These are phyloP conservation scores for Linnemannia exigua DNA, from an alignment of 192 early-diverging fungal genomes.

Conservation along the genomic window DNA sequence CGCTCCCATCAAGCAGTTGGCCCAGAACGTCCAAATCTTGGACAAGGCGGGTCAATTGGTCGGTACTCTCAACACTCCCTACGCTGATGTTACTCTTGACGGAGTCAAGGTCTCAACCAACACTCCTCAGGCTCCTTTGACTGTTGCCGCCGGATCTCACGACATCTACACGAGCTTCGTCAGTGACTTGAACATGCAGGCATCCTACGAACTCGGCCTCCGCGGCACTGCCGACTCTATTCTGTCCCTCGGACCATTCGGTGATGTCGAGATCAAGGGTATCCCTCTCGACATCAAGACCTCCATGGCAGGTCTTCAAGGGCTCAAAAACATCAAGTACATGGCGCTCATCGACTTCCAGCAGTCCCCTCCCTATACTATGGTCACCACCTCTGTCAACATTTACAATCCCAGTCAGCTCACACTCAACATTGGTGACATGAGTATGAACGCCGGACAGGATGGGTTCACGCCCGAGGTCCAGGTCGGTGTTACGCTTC, in stretches of 20 bases:
- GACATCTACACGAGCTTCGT: constrained; percentile 61
- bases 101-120: constrained; percentile 59
- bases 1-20: constrained; percentile 59
- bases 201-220: constrained; percentile 54
- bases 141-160: constrained; percentile 52
- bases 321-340: constrained; percentile 26
- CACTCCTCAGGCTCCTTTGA: constrained; percentile 37
- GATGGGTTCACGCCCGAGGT: not conserved
- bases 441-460: constrained; percentile 11
- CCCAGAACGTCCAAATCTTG: constrained; percentile 60
- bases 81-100: constrained; percentile 32
- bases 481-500: not conserved
- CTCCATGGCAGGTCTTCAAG: constrained; percentile 44
- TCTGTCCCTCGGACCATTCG: constrained; percentile 48
- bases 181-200: constrained; percentile 54
- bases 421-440: constrained; percentile 26
- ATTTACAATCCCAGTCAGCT: constrained; percentile 53
- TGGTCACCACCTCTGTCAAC: not conserved
- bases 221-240: constrained; percentile 61
- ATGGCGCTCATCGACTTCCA: not conserved
- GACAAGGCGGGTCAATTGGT: constrained; percentile 17
- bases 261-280: constrained; percentile 52
- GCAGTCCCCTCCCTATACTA: accelerated
- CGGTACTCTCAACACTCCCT: constrained; percentile 26
- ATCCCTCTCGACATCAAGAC: constrained; percentile 56